Base-by-base conservation (phyloP, 139 green algal species). In the Trebouxia sp. region DNA sequence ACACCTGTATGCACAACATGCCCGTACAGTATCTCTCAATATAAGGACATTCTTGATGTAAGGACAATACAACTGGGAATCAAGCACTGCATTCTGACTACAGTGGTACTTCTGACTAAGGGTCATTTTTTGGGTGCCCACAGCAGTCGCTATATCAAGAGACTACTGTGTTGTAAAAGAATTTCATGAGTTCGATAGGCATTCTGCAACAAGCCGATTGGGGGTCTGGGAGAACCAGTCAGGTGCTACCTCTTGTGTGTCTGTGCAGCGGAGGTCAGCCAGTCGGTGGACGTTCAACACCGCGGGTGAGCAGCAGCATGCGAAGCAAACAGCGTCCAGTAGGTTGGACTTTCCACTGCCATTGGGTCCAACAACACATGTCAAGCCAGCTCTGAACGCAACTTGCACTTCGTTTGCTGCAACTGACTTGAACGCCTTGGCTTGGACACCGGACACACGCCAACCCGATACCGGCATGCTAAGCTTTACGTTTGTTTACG, bases 261-360 rank as follows among this genome's bases (percentile, higher is more conserved):
- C 69, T 41, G 42, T 77, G 11, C 69, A 56, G 8, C 39, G 69
- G 8, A 77, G 41, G 11, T 77, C 69, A 56, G 41, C 43, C 11
- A 77, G 69, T 24, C 69, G 69, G 20, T 38, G 26, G 11, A 77
- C 69, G 26, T 41, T 41, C 26, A 77, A 9, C n/a, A 38, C 22
- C 24, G 69, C 20, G 5, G 69, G 39, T 41, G 39, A 41, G 41
- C 38, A 77, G 41, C 41, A 39, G n/a, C 41, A 56, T 17, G 69
- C 69, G 39, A 77, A 77, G 43, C 69, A 77, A 26, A 77, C 43
- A 32, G 69, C 69, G 17, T 51, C 69, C 69, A 77, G 14, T 28
- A 53, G 35, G 26, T 77, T 77, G 41, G 41, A 56, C 41, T 77
- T 77, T 22, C 69, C 69, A 26, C 9, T 53, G 22, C 69, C 69